Evolutionary conservation across 768 basidiomycete species (phyloP).

Genomic region (Piloderma croceum): DNA sequence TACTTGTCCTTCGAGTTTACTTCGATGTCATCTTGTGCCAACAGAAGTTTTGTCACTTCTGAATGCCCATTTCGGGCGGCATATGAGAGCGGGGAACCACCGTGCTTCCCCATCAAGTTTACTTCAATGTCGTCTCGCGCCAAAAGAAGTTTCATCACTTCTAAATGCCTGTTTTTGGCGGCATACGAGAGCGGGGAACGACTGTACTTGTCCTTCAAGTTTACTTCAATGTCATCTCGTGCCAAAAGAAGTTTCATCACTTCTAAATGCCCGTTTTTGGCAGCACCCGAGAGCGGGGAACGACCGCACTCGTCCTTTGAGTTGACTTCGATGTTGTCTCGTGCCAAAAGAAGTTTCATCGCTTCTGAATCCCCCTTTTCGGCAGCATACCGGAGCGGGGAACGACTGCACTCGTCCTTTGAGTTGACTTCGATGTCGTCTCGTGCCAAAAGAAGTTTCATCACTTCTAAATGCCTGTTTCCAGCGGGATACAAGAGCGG

Average conservation of each 20-base stretch:
- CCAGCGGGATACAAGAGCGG: conserved; percentile 1
- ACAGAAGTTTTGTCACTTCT: conserved; percentile 3
- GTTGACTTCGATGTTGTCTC: conserved; percentile 2
- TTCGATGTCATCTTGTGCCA: conserved; percentile 1
- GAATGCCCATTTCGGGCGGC: conserved; percentile 2
- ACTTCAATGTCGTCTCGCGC: conserved; percentile 2
- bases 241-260: conserved; percentile 4
- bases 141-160: conserved; percentile 5
- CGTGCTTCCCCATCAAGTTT: background rate
- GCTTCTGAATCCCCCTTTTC: conserved; percentile 5
- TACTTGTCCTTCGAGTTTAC: conserved; percentile 2
- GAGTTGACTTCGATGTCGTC: conserved; percentile 1
- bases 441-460: no score
- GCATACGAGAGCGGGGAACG: conserved; percentile 6
- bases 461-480: conserved; percentile 1
- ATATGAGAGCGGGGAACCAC: conserved; percentile 2
- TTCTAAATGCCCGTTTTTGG: conserved; percentile 5
- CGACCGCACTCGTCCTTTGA: conserved; percentile 3
- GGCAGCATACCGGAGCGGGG: conserved; percentile 8
- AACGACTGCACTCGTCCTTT: conserved; percentile 4
- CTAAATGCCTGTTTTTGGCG: conserved; percentile 7
- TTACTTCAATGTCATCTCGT: conserved; percentile 4
- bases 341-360: conserved; percentile 3
- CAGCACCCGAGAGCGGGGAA: conserved; percentile 7
- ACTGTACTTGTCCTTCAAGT: conserved; percentile 2